These are phyloP conservation scores for Brassica incana DNA, from an alignment of 345 rosid species.

Conservation along the genomic window DNA sequence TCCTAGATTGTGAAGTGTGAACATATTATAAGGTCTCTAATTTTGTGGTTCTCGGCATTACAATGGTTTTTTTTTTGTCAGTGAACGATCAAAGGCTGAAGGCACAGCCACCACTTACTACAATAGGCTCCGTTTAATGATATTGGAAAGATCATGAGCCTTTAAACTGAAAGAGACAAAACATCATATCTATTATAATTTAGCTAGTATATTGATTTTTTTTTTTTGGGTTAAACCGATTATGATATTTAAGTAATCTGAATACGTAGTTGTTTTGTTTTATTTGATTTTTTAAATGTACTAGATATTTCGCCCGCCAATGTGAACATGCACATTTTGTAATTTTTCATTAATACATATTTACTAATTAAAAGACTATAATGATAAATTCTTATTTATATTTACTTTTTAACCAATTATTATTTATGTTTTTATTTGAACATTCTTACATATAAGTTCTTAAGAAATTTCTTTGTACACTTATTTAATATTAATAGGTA, in stretches of 20 bases:
- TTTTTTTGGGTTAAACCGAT: not conserved
- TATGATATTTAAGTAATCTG: not conserved
- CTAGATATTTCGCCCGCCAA: too few species aligned
- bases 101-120: slow-evolving; percentile 12
- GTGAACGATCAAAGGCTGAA: slow-evolving; percentile 10
- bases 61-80: not conserved
- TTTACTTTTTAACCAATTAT: too few species aligned
- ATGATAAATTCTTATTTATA: too few species aligned
- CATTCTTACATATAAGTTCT: too few species aligned
- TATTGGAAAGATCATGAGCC: not conserved
- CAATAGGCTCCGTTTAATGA: slow-evolving; percentile 13
- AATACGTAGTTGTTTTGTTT: not conserved
- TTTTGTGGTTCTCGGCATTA: slow-evolving; percentile 27
- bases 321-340: too few species aligned
- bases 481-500: too few species aligned
- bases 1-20: slow-evolving; percentile 4
- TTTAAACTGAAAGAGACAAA: slow-evolving; percentile 22
- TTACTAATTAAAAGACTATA: too few species aligned
- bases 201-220: not conserved
- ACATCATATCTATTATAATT: not conserved
- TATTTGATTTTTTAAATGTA: too few species aligned
- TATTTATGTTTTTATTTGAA: too few species aligned
- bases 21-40: slow-evolving; percentile 20
- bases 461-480: too few species aligned
- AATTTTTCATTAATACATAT: too few species aligned